phyloP scores from a whole-genome alignment of 106 monocot species.

The Dioscorea alata region DNA sequence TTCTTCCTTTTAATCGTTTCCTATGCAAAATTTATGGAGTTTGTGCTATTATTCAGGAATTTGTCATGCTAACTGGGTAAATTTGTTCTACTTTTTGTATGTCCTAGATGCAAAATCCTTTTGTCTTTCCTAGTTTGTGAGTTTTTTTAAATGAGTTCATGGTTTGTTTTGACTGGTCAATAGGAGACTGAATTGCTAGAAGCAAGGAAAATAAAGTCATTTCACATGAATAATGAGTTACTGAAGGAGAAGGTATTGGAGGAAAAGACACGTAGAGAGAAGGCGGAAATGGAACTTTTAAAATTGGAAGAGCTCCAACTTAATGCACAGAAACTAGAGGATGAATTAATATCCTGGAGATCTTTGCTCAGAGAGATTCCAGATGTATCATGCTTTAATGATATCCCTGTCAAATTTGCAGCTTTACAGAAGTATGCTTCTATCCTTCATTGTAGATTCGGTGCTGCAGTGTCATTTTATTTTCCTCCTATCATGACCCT shows the following conservation, averaged over 20 bases:
- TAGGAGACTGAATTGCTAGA: conserved; percentile 91
- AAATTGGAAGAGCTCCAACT: conserved; percentile 54
- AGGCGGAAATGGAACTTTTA: conserved; percentile 61
- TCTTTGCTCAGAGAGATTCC: conserved; percentile 72
- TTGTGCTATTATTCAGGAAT: too few relatives aligned
- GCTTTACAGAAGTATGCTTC: conserved; percentile 64
- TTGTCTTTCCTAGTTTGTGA: neutral
- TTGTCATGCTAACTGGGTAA: neutral
- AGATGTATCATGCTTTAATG: conserved; percentile 61
- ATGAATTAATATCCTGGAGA: conserved; percentile 69
- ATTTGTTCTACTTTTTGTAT: neutral
- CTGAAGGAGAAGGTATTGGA: conserved; percentile 82
- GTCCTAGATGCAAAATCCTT: neutral
- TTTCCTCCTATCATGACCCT: too few relatives aligned
- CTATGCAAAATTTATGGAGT: too few relatives aligned
- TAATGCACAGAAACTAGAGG: conserved; percentile 51
- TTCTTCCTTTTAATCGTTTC: too few relatives aligned
- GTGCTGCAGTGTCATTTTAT: neutral
- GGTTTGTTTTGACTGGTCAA: conserved; percentile 2
- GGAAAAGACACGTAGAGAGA: conserved; percentile 70
- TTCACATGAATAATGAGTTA: conserved; percentile 56
- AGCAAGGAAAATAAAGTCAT: conserved; percentile 80
- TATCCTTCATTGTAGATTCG: neutral
- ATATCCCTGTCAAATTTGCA: conserved; percentile 69
- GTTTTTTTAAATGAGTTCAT: neutral